A percentile compares a stretch with the other conserved stretches of the same genome.
Evolutionary conservation across 1,139 yeast species (phyloP).

Genomic region (Hyphopichia buzzinii): DNA sequence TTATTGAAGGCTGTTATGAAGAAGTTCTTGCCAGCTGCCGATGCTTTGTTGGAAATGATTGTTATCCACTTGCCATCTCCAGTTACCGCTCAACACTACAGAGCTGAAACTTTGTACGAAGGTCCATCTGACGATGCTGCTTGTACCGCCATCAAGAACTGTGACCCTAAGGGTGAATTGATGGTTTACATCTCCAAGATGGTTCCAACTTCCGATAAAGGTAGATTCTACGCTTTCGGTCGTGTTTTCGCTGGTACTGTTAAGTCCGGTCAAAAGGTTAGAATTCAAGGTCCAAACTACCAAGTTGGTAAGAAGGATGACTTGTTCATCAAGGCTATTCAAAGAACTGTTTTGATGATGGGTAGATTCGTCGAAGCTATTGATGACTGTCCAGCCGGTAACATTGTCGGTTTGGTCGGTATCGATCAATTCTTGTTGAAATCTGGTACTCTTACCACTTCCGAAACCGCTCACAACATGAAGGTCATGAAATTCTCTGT

Average conservation of each 20-base stretch:
- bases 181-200: slow-evolving; percentile 99
- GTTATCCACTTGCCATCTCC: slow-evolving; percentile 99
- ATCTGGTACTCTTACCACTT: slow-evolving; percentile 98
- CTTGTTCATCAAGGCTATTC: slow-evolving; percentile 93
- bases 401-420: slow-evolving; percentile 99
- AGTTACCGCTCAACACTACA: slow-evolving; percentile 97
- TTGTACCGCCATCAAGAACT: slow-evolving; percentile 91
- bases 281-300: slow-evolving; percentile 99
- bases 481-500: slow-evolving; percentile 99
- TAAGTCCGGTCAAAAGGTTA: slow-evolving; percentile 97
- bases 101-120: slow-evolving; percentile 99
- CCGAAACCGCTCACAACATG: slow-evolving; percentile 97
- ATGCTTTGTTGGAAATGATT: slow-evolving; percentile 98
- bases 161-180: slow-evolving; percentile 98
- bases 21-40: slow-evolving; percentile 99
- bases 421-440: slow-evolving; percentile 98
- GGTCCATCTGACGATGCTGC: slow-evolving; percentile 97
- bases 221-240: slow-evolving; percentile 99
- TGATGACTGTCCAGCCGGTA: slow-evolving; percentile 99
- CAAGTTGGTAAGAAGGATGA: slow-evolving; percentile 98
- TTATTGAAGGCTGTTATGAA: slow-evolving; percentile 98
- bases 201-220: slow-evolving; percentile 99
- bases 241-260: slow-evolving; percentile 99
- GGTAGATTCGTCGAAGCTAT: slow-evolving; percentile 98
- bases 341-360: slow-evolving; percentile 99